These are phyloP conservation scores for Claviceps quebecensis DNA, from an alignment of 2,329 filamentous ascomycete species.

Conservation along the genomic window DNA sequence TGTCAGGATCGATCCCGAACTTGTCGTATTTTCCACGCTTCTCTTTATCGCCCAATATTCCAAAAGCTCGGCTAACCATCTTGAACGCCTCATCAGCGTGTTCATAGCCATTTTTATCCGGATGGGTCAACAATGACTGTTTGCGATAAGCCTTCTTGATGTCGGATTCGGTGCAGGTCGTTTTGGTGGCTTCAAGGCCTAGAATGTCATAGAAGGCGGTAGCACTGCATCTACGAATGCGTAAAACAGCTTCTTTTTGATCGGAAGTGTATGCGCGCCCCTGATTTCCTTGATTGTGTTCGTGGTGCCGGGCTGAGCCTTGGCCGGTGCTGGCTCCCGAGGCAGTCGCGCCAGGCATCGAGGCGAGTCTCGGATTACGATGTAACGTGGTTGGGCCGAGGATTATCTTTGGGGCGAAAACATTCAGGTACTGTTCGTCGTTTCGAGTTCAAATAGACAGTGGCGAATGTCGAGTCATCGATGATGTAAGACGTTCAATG, in stretches of 20 bases:
- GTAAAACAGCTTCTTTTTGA: conserved; percentile 80
- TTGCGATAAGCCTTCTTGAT: conserved; percentile 98
- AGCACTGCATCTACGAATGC: conserved; percentile 69
- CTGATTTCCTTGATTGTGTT: conserved; percentile 65
- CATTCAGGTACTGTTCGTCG: not conserved
- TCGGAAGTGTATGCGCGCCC: conserved; percentile 71
- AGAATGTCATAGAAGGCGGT: conserved; percentile 96
- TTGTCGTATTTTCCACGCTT: conserved; percentile 74
- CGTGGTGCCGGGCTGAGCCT: conserved; percentile 33
- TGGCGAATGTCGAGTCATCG: not conserved
- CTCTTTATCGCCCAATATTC: conserved; percentile 81
- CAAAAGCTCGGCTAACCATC: conserved; percentile 88
- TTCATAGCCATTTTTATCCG: conserved; percentile 95
- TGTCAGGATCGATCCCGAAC: conserved; percentile 86
- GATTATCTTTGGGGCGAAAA: not conserved
- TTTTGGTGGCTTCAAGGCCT: conserved; percentile 49
- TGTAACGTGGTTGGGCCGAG: not conserved
- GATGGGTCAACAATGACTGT: conserved; percentile 84
- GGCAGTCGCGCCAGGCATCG: conserved; percentile 33
- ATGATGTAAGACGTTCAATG: not conserved
- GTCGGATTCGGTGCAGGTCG: conserved; percentile 60
- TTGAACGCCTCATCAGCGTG: conserved; percentile 97
- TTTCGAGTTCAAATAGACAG: not conserved
- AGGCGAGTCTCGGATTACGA: not conserved
- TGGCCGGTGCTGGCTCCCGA: conserved; percentile 39